Percentiles rank a stretch among this genome's conserved stretches.
phyloP scores from a whole-genome alignment of 441 rosid genomes.

The Euphorbia celastroides region DNA sequence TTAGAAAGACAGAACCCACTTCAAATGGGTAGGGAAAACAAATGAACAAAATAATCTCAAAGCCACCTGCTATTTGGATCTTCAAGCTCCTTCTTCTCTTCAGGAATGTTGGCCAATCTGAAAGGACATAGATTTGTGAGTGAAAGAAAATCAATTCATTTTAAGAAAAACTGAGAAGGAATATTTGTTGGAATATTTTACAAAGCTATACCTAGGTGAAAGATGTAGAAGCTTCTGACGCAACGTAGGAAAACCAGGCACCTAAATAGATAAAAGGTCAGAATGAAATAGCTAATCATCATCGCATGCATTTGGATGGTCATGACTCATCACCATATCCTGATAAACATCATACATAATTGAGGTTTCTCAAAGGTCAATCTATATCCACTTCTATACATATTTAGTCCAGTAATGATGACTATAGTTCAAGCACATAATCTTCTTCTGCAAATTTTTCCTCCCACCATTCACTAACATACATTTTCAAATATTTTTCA shows the following conservation, averaged over 20 bases:
- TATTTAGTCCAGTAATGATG: background rate
- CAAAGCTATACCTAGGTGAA: conserved; percentile 52
- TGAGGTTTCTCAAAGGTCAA: background rate
- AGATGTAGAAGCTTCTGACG: conserved; percentile 72
- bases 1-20: background rate
- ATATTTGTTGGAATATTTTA: conserved; percentile 1
- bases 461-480: background rate
- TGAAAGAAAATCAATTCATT: background rate
- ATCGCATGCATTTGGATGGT: background rate
- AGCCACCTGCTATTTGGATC: conserved; percentile 77
- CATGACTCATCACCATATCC: background rate
- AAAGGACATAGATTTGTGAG: conserved; percentile 17
- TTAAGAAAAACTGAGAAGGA: background rate
- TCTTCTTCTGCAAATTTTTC: background rate
- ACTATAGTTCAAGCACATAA: background rate
- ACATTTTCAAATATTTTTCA: background rate
- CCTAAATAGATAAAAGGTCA: conserved; percentile 34
- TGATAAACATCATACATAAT: no score
- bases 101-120: conserved; percentile 80
- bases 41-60: background rate
- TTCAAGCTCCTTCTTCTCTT: conserved; percentile 83
- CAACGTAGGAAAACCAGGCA: conserved; percentile 68
- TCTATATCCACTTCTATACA: background rate
- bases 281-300: conserved; percentile 15
- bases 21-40: background rate